Evolutionary conservation across 768 basidiomycete genomes (phyloP), one percentile per base, ranked within the genome.

Genomic region (Rhizopogon rudus): DNA sequence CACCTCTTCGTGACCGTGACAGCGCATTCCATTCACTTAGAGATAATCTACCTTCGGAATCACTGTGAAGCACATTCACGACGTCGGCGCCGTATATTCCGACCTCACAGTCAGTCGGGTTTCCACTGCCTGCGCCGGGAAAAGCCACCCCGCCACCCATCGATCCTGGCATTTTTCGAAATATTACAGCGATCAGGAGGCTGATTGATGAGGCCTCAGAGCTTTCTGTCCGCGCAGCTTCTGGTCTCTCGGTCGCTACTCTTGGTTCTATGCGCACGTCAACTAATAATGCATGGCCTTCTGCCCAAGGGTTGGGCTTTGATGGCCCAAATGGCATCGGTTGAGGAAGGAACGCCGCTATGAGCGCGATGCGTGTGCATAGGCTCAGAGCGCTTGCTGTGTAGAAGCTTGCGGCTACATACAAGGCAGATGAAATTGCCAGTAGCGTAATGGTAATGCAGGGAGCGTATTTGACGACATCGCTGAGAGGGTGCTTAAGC

Each of bases 381-480:
- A 77, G 91, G 50, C 70, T 95, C 43, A 75, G 93, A 35, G 86
- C 82, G 0, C 77, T 93, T 29, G 92, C 93, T 0, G 90, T 95
- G 17, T 88, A 92, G 70, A 92, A 91, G 67, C 75, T 94, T 40
- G 90, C 92, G 1, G 81, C 85, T 22, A 93, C 93, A 5, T 95
- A 95, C 64, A 84, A 85, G 66, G 79, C 83, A 9, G 93, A 95
- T 65, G 93, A 95, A 68, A 91, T 95, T 63, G 93, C 93, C 1
- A 89, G 90, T 1, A 92, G 89, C 64, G 93, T 95, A 28, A 91
- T 94, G 86, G 84, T 95, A 33, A 95, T 95, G 93, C 93, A 39
- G 91, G 93, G 5, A 92, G 86, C 58, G 88, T 93, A 3, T 90
- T 95, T 63, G 93, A 95, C 61, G 93, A 95, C 62, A 79, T 95